Percentiles rank a stretch among this genome's conserved stretches.
phyloP scores from a whole-genome alignment of 345 rosid species.

The Balakata baccata region DNA sequence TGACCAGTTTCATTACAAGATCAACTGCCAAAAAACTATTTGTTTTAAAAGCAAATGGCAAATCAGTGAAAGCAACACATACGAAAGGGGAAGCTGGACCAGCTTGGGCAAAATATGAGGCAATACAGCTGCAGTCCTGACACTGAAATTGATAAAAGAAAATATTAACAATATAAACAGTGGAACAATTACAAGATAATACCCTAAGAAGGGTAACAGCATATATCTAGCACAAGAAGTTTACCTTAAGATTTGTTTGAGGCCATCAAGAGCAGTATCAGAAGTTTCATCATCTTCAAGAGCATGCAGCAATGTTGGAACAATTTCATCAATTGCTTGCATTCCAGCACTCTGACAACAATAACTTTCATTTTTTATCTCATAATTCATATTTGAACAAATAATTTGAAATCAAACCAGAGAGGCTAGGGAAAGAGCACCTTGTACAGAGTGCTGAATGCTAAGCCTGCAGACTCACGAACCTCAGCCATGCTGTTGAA shows the following conservation, averaged over 20 bases:
- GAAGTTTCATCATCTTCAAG: slow-evolving; percentile 88
- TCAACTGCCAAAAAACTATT: not conserved
- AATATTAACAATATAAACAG: slow-evolving; percentile 19
- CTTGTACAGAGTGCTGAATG: slow-evolving; percentile 97
- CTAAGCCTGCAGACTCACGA: slow-evolving; percentile 96
- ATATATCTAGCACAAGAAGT: not conserved
- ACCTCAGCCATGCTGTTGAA: slow-evolving; percentile 65
- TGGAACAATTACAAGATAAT: slow-evolving; percentile 6
- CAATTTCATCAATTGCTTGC: slow-evolving; percentile 99
- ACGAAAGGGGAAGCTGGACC: slow-evolving; percentile 89
- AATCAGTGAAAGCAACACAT: slow-evolving; percentile 38
- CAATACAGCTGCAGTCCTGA: slow-evolving; percentile 92
- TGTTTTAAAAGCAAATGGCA: not conserved
- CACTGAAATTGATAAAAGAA: slow-evolving; percentile 49
- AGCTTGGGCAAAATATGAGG: slow-evolving; percentile 98
- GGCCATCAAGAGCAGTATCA: slow-evolving; percentile 92
- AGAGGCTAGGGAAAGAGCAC: slow-evolving; percentile 31
- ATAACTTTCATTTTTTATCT: not conserved
- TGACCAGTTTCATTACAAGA: slow-evolving; percentile 9
- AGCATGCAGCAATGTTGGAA: slow-evolving; percentile 89
- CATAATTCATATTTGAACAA: not conserved
- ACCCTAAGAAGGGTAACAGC: not conserved
- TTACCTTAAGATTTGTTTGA: slow-evolving; percentile 90
- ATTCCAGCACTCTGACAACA: slow-evolving; percentile 81
- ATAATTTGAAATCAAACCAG: slow-evolving; percentile 10